Evolutionary conservation across 805 yeast genomes (phyloP), one percentile per base, ranked within the genome.

Genomic region (Kurtzmaniella cleridarum): DNA sequence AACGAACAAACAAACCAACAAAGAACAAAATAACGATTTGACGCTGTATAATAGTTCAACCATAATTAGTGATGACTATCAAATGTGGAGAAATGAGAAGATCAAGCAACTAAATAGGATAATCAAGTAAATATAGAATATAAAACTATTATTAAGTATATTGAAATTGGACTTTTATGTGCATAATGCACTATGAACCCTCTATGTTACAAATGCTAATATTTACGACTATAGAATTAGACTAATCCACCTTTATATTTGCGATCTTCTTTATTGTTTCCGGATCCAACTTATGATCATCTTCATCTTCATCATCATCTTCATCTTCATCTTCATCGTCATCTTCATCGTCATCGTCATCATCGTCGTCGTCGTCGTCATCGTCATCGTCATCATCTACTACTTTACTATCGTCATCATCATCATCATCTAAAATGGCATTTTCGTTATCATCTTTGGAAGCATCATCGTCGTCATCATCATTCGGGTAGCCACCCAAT

Each of bases 401-500:
- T 8, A 5, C 8, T 5, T 8, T 20, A 17, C 62, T 64, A 9
- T 62, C 68, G 18, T 57, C 60, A 6, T 53, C 56, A 20, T 56
- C 54, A 18, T 58, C 53, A 27, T 60, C 55, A 10, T 55, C 59
- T 9, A 47, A 55, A n/a, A 48, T 55, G 13, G 47, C 59, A 23
- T 48, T 49, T 13, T 55, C 57, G 15, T 47, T 42, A 6, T 48
- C 53, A 28, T 66, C 67, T 3, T 64, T 70, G 6, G 68, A 72
- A 3, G 64, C 67, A 5, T 73, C 76, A 3, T 73, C 77, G 6
- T 70, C 76, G 3, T 71, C 76, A 1, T 66, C 76, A 12, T 64
- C 77, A 18, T 71, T 76, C 1, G 73, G 73, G 44, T 66, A 69
- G 35, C 78, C 63, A 39, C 72, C 79, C 43, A 89, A 65, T 55